Evolutionary conservation across 352 stramenopile genomes (phyloP).

Genomic region (Pythium monospermum): DNA sequence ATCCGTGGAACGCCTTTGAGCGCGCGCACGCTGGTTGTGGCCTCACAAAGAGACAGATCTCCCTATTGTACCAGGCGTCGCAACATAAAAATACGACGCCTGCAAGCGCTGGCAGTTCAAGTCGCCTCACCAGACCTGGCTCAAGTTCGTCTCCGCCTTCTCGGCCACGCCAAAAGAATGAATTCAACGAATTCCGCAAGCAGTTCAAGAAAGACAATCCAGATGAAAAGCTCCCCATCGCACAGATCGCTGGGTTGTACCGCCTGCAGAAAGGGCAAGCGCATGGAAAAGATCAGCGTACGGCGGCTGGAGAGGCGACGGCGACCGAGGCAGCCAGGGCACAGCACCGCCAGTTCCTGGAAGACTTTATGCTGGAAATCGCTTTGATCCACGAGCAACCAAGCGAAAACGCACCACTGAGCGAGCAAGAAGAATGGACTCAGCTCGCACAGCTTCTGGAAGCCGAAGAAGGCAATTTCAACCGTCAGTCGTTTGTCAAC

Average conservation of each 20-base stretch:
- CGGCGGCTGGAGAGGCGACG: no score
- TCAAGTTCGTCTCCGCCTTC: not conserved
- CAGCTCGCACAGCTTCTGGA: not conserved
- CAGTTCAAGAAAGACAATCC: conserved; percentile 5
- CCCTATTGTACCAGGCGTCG: not conserved
- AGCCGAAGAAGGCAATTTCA: conserved; percentile 2
- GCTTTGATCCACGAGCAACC: not conserved
- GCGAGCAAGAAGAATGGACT: not conserved
- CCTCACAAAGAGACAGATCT: not conserved
- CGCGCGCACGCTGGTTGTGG: not conserved
- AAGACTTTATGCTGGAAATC: not conserved
- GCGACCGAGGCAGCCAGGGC: not conserved
- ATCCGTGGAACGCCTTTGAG: conserved; percentile 5
- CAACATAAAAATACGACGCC: no score
- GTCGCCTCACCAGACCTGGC: no score
- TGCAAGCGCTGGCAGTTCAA: no score
- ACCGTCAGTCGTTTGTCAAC: conserved; percentile 1
- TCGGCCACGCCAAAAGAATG: not conserved
- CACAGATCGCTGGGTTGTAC: not conserved
- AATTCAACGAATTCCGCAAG: conserved; percentile 11
- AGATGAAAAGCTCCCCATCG: not conserved
- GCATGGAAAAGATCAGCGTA: no score
- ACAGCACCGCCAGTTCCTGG: not conserved
- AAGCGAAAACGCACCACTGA: not conserved
- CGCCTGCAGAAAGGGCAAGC: not conserved